A percentile compares a stretch with the other conserved stretches of the same genome.
Conservation (phyloP, 2,329 filamentous ascomycete species). For the Lecanicillium sp. region DNA sequence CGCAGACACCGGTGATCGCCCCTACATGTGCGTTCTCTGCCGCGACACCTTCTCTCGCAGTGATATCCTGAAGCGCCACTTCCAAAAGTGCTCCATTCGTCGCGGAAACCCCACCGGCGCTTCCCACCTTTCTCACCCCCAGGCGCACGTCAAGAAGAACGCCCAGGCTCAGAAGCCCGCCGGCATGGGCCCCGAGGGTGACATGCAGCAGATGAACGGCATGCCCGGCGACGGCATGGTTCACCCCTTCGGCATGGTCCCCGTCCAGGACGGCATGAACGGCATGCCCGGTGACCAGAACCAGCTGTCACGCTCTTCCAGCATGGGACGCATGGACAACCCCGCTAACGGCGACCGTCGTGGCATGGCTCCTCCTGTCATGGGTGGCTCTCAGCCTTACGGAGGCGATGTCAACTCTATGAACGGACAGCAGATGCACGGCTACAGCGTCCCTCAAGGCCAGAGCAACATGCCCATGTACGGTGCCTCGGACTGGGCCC, state of each 20-base stretch:
- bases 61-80: slow-evolving; percentile 97
- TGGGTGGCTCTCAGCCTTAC: slow-evolving; percentile 50
- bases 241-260: slow-evolving; percentile 52
- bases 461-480: slow-evolving; percentile 62
- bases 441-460: slow-evolving; percentile 56
- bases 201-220: slow-evolving; percentile 55
- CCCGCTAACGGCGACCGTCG: slow-evolving; percentile 48
- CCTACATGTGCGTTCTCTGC: slow-evolving; percentile 97
- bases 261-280: slow-evolving; percentile 52
- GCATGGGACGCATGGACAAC: slow-evolving; percentile 53
- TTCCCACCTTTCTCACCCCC: slow-evolving; percentile 88
- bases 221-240: slow-evolving; percentile 52
- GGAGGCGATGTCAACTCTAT: slow-evolving; percentile 56
- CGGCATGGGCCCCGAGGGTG: slow-evolving; percentile 46
- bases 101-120: slow-evolving; percentile 93
- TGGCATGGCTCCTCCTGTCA: slow-evolving; percentile 46
- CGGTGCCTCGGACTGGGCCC: slow-evolving; percentile 63
- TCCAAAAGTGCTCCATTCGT: slow-evolving; percentile 96
- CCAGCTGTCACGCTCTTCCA: slow-evolving; percentile 56
- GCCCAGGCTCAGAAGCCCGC: slow-evolving; percentile 52
- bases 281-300: slow-evolving; percentile 55
- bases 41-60: slow-evolving; percentile 96
- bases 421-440: slow-evolving; percentile 58
- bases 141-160: slow-evolving; percentile 80
- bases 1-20: slow-evolving; percentile 90